Evolutionary conservation across 2,329 filamentous ascomycete species (phyloP).

Genomic region (Xylariaceae sp.): DNA sequence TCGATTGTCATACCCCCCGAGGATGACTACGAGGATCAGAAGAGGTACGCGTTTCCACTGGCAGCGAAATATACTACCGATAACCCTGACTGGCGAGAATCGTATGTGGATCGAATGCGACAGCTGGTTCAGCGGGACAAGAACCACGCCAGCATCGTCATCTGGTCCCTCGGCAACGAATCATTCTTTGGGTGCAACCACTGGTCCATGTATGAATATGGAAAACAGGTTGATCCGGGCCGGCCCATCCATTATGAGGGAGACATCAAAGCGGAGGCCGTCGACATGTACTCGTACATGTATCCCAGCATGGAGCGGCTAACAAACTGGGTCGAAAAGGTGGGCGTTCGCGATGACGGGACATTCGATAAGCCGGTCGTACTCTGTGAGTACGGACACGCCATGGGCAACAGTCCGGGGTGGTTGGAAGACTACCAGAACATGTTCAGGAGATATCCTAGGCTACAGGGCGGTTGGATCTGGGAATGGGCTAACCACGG

Average conservation of each 20-base stretch:
- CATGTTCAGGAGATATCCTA: conserved; percentile 58
- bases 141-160: conserved; percentile 65
- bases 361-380: conserved; percentile 52
- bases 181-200: conserved; percentile 68
- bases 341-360: conserved; percentile 31
- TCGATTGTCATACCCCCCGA: conserved; percentile 5
- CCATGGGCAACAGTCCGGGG: conserved; percentile 71
- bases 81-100: conserved; percentile 59
- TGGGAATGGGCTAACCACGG: conserved; percentile 63
- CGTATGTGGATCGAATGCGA: conserved; percentile 66
- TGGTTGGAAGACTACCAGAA: conserved; percentile 67
- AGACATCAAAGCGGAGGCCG: conserved; percentile 56
- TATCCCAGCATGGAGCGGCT: conserved; percentile 53
- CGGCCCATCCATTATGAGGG: conserved; percentile 65
- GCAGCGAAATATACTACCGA: conserved; percentile 55
- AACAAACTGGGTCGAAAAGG: conserved; percentile 39
- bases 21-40: conserved; percentile 26
- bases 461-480: conserved; percentile 64
- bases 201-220: conserved; percentile 63
- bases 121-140: conserved; percentile 67
- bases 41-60: conserved; percentile 2
- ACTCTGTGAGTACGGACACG: conserved; percentile 53
- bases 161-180: conserved; percentile 71
- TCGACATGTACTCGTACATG: conserved; percentile 66
- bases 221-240: conserved; percentile 57